phyloP scores from a whole-genome alignment of 2,329 filamentous ascomycete species.

The Juglanconis oblonga region DNA sequence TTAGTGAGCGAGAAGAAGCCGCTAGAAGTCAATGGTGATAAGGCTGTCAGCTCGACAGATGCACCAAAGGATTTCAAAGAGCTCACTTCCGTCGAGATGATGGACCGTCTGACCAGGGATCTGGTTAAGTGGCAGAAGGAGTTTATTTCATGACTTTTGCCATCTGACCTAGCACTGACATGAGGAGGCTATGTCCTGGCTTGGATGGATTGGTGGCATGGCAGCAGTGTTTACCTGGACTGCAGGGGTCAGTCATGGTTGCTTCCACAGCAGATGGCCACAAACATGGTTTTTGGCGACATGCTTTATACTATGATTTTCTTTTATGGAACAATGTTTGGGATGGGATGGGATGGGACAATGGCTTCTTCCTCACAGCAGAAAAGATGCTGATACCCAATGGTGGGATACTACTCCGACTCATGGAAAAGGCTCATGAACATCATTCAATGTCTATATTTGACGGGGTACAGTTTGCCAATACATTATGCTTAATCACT shows the following conservation, averaged over 20 bases:
- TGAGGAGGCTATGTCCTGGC: not conserved
- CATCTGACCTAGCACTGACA: not conserved
- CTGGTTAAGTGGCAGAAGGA: constrained; percentile 83
- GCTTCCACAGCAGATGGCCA: not conserved
- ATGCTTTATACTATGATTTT: not conserved
- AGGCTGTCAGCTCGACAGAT: constrained; percentile 24
- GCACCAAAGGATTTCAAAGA: constrained; percentile 63
- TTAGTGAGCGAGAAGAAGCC: constrained; percentile 22
- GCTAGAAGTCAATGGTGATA: constrained; percentile 26
- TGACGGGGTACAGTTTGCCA: no score
- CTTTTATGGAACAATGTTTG: not conserved
- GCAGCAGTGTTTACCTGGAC: not conserved
- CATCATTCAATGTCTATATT: not conserved
- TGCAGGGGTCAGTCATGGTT: not conserved
- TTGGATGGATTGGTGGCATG: not conserved
- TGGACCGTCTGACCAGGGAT: constrained; percentile 78
- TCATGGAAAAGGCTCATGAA: not conserved
- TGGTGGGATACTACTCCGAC: not conserved
- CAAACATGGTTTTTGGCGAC: not conserved
- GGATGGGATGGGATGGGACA: not conserved
- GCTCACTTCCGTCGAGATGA: constrained; percentile 81
- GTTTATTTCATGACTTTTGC: constrained; percentile 37
- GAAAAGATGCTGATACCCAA: not conserved
- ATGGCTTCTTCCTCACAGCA: not conserved
- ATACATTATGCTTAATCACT: no score